Evolutionary conservation across 768 basidiomycete species (phyloP), one percentile per base, ranked within the genome.

Genomic region (Tylopilus plumbeoviolaceoides): DNA sequence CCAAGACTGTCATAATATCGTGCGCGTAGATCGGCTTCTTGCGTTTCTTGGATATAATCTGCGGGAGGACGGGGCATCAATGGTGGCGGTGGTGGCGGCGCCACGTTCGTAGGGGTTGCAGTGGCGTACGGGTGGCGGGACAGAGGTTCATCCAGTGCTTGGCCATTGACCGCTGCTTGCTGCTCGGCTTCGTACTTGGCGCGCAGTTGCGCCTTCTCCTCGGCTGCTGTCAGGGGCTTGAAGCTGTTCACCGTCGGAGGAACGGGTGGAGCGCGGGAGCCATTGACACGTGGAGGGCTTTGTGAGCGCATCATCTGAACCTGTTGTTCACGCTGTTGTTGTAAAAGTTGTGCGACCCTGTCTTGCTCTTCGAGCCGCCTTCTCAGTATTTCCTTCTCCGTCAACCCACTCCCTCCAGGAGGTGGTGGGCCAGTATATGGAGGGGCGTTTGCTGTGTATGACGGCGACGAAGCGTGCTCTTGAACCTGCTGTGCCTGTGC

Each of bases 31-130:
- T 91, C 87, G 59, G 85, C 88, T 59, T 85, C 84, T 55, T 80
- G 84, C 17, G 89, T 91, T 71, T 91, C 86, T 57, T 85, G 81
- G 55, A 92, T 89, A 64, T 91, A 91, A 50, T 87, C 84, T 7
- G 66, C 81, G 9, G 89, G 90, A 1, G 89, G 90, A 47, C 84
- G 82, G 3, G 89, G 90, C 74, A 79, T 72, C 55, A 91, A 71
- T 8, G 89, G 89, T 1, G 89, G 88, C 0, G 87, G 88, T 0
- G 74, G 73, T 5, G 87, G 88, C 0, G 74, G 73, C 4, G 71
- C 56, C 9, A 54, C 50, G 39, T 8, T 48, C 17, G 44, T 42
- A 8, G 62, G 54, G 0, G 44, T 61, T n/a, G 49, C 58, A 5
- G 41, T 45, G 15, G 59, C 59, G 20, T 61, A 58, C 1, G 59